A percentile compares a stretch with the other conserved stretches of the same genome.
Evolutionary conservation across 345 rosid species (phyloP).

Genomic region (Cochlearia excelsa): DNA sequence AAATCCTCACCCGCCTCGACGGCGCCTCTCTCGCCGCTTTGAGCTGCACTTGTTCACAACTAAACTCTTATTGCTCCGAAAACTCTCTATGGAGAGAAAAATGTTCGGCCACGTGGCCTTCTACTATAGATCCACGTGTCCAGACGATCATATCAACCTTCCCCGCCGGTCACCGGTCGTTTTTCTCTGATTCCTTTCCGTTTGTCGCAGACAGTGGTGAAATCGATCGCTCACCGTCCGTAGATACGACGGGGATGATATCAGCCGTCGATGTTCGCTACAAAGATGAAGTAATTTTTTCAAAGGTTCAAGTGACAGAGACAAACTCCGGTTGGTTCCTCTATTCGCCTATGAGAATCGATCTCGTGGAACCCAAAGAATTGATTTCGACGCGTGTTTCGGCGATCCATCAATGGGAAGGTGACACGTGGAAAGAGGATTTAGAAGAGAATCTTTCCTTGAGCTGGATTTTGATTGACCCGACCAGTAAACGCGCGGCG

Average conservation of each 20-base stretch:
- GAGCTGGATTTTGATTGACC: slow-evolving; percentile 74
- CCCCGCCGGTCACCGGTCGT: slow-evolving; percentile 53
- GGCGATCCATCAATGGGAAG: slow-evolving; percentile 15
- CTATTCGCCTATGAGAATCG: slow-evolving; percentile 58
- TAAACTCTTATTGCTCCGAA: slow-evolving; percentile 44
- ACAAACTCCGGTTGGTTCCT: slow-evolving; percentile 55
- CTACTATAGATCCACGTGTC: slow-evolving; percentile 42
- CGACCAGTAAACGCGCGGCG: slow-evolving; percentile 45
- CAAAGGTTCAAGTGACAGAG: slow-evolving; percentile 48
- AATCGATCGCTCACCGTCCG: slow-evolving; percentile 9
- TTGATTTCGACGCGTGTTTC: slow-evolving; percentile 30
- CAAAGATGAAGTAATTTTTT: slow-evolving; percentile 38
- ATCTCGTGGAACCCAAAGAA: slow-evolving; percentile 53
- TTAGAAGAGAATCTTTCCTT: slow-evolving; percentile 51
- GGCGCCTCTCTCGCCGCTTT: slow-evolving; percentile 59
- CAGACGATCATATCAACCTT: slow-evolving; percentile 44
- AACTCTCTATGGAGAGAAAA: slow-evolving; percentile 51
- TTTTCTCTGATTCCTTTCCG: slow-evolving; percentile 65
- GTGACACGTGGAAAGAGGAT: slow-evolving; percentile 40
- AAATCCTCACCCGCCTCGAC: slow-evolving; percentile 68
- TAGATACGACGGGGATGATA: slow-evolving; percentile 36
- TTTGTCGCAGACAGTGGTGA: slow-evolving; percentile 26
- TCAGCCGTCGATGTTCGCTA: slow-evolving; percentile 72
- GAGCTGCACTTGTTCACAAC: slow-evolving; percentile 48
- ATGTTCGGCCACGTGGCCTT: slow-evolving; percentile 63